Conservation (phyloP, 2,329 filamentous ascomycete species). For the Cordyceps cicadae region DNA sequence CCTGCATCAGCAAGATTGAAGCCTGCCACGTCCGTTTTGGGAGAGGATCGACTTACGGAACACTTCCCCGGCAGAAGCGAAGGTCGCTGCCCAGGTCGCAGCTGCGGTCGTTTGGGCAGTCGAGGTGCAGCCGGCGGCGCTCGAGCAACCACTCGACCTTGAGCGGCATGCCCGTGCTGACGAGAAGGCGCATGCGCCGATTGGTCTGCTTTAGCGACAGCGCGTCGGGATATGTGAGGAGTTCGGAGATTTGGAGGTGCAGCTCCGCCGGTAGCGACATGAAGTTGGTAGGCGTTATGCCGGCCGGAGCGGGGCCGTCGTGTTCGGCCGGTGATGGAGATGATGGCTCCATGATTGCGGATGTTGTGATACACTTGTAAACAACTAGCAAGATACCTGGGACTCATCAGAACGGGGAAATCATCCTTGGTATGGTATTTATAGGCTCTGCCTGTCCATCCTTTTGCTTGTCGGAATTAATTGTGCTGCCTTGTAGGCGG, state of each 20-base stretch:
- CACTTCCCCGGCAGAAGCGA: slow-evolving; percentile 51
- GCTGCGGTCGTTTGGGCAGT: slow-evolving; percentile 51
- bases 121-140: slow-evolving; percentile 52
- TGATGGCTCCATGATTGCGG: too few relatives aligned
- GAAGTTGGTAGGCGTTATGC: slow-evolving; percentile 19
- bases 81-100: slow-evolving; percentile 53
- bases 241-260: slow-evolving; percentile 52
- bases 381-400: too few relatives aligned
- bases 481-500: slow-evolving; percentile 4
- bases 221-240: slow-evolving; percentile 62
- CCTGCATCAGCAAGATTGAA: too few relatives aligned
- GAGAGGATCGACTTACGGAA: slow-evolving; percentile 36
- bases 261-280: slow-evolving; percentile 55
- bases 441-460: not conserved
- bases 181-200: slow-evolving; percentile 53
- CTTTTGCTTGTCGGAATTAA: slow-evolving; percentile 2
- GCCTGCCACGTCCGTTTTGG: too few relatives aligned
- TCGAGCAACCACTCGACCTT: slow-evolving; percentile 64
- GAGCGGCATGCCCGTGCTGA: slow-evolving; percentile 56
- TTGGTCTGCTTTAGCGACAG: slow-evolving; percentile 61
- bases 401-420: too few relatives aligned
- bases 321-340: too few relatives aligned
- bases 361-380: too few relatives aligned
- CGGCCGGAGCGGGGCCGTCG: not conserved
- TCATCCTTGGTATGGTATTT: not conserved